Evolutionary conservation across 1,139 yeast genomes (phyloP).

Genomic region (Suhomyces choctaworum): DNA sequence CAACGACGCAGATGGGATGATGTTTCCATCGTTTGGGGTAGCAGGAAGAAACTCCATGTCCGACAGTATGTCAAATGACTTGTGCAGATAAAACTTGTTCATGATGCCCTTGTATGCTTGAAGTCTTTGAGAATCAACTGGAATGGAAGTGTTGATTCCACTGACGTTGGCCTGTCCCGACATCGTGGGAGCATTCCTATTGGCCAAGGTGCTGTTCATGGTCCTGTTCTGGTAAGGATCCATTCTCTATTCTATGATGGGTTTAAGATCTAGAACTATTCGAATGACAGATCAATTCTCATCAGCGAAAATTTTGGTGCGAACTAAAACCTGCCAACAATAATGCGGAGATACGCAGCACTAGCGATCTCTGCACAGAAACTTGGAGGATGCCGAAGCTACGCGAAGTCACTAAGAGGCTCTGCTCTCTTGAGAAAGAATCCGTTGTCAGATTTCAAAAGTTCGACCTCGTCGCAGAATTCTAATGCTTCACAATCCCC

Average conservation of each 20-base stretch:
- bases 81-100: constrained; percentile 58
- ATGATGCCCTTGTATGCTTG: constrained; percentile 33
- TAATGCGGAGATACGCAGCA: too few relatives aligned
- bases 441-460: not conserved
- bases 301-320: constrained; percentile 5
- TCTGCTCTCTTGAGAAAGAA: constrained; percentile 4
- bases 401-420: constrained; percentile 7
- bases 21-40: constrained; percentile 22
- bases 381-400: not conserved
- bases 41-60: constrained; percentile 71
- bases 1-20: constrained; percentile 2
- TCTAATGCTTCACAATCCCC: not conserved
- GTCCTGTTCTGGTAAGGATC: not conserved
- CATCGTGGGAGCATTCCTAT: not conserved
- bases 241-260: constrained; percentile 2
- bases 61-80: constrained; percentile 70
- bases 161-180: not conserved
- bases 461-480: not conserved
- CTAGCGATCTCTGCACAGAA: not conserved
- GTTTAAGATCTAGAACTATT: too few relatives aligned
- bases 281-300: not conserved
- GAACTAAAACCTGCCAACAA: not conserved
- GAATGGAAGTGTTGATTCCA: constrained; percentile 2
- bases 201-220: not conserved
- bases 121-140: constrained; percentile 17